Base-by-base conservation (phyloP, 1,284 basidiomycete genomes). In the Violaceomyces palustris region DNA sequence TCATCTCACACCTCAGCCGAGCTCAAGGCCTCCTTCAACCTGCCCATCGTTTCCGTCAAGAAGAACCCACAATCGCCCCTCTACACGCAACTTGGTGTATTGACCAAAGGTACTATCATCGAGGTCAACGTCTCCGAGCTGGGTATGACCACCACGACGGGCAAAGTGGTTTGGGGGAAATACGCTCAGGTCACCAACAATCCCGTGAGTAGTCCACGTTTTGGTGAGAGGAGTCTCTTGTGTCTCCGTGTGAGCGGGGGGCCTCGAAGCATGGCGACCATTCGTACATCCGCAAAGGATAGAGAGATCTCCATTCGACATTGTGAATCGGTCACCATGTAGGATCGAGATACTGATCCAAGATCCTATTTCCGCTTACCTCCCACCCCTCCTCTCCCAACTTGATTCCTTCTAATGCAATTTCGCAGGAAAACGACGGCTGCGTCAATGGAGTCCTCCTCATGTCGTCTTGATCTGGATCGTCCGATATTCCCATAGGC, bases 61-160 rank as follows among this genome's bases (percentile, higher is more conserved):
- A 98, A 98, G 80, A 99, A 99, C 73, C 94, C 94, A 11, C 93
- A 98, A 73, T 96, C 91, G 21, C 94, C 94, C 0, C 89, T 98
- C 82, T 93, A 93, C 74, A 79, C 79, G 10, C 77, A 80, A 45
- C 82, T 93, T 18, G 94, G 94, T 52, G 94, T 99, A 18, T 81
- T 99, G 75, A 98, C 94, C 4, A 98, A 98, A 75, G 94, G 94
- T 55, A 98, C 94, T 6, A 86, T 99, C 58, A 85, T 99, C 64
- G 94, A 99, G 75, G 93, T 98, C 69, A 98, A 99, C 72, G 93
- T 68, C 11, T 64, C 61, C 14, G 66, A 71, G 42, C 55, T 70
- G 23, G 94, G 94, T 58, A 86, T 98, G 83, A 94, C 98, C 42
- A 98, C 94, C n/a, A 87, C 94, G 2, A 92, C 93, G 42, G 94